A percentile compares a stretch with the other conserved stretches of the same genome.
These are phyloP conservation scores for Trametes versicolor DNA, from an alignment of 1,284 basidiomycete genomes.

Conservation along the genomic window DNA sequence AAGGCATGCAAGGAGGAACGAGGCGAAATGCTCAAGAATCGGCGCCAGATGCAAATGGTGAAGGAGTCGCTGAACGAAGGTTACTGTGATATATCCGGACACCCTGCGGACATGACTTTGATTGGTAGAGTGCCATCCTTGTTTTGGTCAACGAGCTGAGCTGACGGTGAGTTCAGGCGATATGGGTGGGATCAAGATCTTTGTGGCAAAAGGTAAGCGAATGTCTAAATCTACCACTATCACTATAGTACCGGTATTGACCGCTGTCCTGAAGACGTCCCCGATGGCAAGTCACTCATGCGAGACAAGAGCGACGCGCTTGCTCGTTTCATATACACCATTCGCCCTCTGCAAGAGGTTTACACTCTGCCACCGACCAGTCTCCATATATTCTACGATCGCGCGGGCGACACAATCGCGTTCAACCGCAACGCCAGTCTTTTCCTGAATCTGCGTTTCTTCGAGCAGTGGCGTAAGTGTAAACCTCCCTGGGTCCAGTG, in stretches of 20 bases:
- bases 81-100: conserved; percentile 85
- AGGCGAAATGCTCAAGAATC: conserved; percentile 67
- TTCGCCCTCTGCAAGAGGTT: conserved; percentile 64
- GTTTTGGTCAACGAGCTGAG: neutral
- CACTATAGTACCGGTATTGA: conserved; percentile 15
- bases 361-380: conserved; percentile 75
- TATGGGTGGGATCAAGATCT: conserved; percentile 75
- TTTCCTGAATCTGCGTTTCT: conserved; percentile 92
- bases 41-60: conserved; percentile 75
- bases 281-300: conserved; percentile 60
- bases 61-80: conserved; percentile 81
- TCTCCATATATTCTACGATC: conserved; percentile 90
- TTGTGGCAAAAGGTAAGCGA: conserved; percentile 68
- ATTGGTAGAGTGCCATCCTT: conserved; percentile 55
- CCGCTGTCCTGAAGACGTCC: conserved; percentile 58
- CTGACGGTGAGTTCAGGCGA: conserved; percentile 52
- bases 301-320: conserved; percentile 61
- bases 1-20: conserved; percentile 80
- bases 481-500: conserved; percentile 10
- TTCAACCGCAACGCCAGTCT: conserved; percentile 93
- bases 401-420: conserved; percentile 85
- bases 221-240: conserved; percentile 3
- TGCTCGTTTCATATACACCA: conserved; percentile 75
- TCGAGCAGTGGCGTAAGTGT: conserved; percentile 87
- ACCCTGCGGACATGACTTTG: conserved; percentile 67